These are phyloP conservation scores for Aspergillus tamarii DNA, from an alignment of 2,329 filamentous ascomycete genomes.

Conservation along the genomic window DNA sequence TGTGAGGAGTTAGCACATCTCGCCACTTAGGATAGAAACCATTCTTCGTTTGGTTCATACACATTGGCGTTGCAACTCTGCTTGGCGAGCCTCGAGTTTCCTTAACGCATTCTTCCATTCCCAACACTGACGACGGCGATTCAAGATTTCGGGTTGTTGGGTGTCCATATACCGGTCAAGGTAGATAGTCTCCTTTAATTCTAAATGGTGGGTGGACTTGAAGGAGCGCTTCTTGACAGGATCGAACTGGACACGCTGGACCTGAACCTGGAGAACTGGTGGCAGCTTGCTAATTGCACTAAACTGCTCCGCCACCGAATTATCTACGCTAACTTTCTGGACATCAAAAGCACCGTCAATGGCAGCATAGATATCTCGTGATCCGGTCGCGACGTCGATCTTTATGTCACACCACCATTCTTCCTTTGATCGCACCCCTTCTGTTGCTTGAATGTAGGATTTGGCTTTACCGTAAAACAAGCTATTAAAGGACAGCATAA, in stretches of 20 bases:
- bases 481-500: conserved; percentile 31
- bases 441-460: conserved; percentile 50
- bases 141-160: conserved; percentile 63
- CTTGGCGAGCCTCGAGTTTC: conserved; percentile 54
- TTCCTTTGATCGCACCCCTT: conserved; percentile 53
- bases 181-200: conserved; percentile 79
- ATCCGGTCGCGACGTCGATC: conserved; percentile 60
- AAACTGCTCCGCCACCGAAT: conserved; percentile 63
- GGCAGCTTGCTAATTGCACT: conserved; percentile 76
- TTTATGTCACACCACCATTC: conserved; percentile 66
- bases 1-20: conserved; percentile 19
- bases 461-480: conserved; percentile 55
- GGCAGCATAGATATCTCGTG: conserved; percentile 76
- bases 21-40: conserved; percentile 1
- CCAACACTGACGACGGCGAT: conserved; percentile 73
- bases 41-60: conserved; percentile 21
- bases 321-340: conserved; percentile 70
- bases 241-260: conserved; percentile 79
- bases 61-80: conserved; percentile 44
- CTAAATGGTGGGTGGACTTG: conserved; percentile 78
- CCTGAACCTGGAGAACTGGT: conserved; percentile 84
- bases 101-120: conserved; percentile 68
- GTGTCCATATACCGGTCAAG: conserved; percentile 83
- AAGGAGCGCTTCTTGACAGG: conserved; percentile 60
- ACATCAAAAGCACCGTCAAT: conserved; percentile 84